Percentiles rank a stretch among this genome's conserved stretches.
Conservation (phyloP, 2,329 filamentous ascomycete species). For the Aureobasidium pullulans region DNA sequence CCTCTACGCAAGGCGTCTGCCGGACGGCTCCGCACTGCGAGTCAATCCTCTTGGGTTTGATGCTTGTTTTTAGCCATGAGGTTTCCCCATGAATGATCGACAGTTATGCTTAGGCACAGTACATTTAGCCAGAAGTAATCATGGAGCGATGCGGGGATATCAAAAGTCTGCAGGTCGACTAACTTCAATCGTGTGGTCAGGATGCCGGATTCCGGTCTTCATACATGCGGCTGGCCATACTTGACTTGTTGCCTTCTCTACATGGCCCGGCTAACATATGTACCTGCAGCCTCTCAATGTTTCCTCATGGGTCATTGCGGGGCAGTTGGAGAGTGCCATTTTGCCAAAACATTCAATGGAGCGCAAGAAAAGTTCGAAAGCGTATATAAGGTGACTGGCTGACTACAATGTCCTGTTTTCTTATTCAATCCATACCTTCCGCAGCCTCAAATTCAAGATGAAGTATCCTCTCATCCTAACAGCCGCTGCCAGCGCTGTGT, state of each 20-base stretch:
- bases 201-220: not conserved
- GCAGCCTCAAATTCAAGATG: not conserved
- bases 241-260: not conserved
- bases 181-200: not conserved
- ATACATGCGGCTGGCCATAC: not conserved
- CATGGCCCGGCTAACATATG: not conserved
- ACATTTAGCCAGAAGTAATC: slow-evolving; percentile 9
- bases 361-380: not conserved
- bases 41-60: not conserved
- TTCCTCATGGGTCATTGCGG: not conserved
- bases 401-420: not conserved
- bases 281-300: not conserved
- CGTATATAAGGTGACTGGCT: not conserved
- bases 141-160: not conserved
- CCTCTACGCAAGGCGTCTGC: not conserved
- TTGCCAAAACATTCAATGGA: not conserved
- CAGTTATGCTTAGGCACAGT: not conserved
- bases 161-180: not conserved
- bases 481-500: not conserved
- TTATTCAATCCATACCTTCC: not conserved
- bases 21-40: not conserved
- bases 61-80: not conserved
- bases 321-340: not conserved
- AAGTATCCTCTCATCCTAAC: not conserved
- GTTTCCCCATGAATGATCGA: slow-evolving; percentile 7